Conservation (phyloP, 768 basidiomycete species). For the Kwoniella europaea region DNA sequence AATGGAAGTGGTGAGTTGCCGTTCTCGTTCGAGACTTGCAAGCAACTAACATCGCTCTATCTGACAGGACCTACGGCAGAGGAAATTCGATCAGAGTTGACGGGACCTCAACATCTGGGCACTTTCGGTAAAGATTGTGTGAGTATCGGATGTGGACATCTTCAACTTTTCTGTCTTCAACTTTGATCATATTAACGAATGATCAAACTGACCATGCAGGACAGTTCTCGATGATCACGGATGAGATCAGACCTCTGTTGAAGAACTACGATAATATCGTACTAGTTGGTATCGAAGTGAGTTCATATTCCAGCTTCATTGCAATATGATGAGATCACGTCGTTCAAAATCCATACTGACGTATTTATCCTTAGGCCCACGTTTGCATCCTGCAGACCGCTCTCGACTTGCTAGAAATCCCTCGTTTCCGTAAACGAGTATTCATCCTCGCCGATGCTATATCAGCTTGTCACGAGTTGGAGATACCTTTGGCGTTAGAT, state of each 20-base stretch:
- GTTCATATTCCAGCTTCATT: conserved; percentile 27
- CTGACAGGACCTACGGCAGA: conserved; percentile 17
- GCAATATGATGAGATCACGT: too few relatives aligned
- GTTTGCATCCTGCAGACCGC: conserved; percentile 86
- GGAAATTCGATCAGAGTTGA: conserved; percentile 9
- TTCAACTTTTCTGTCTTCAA: neutral
- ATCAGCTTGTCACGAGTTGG: conserved; percentile 78
- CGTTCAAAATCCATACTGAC: too few relatives aligned
- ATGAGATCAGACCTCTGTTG: conserved; percentile 68
- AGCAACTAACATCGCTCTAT: neutral
- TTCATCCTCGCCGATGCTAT: conserved; percentile 83
- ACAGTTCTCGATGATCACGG: conserved; percentile 80
- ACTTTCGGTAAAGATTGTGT: conserved; percentile 26
- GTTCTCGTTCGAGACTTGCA: neutral
- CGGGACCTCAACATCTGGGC: conserved; percentile 18
- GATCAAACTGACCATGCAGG: neutral
- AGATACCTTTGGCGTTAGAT: conserved; percentile 75
- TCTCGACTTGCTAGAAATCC: conserved; percentile 64
- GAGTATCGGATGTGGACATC: neutral
- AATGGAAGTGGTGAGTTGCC: conserved; percentile 23
- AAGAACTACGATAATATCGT: conserved; percentile 68
- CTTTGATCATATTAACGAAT: neutral
- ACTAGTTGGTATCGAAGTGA: conserved; percentile 85
- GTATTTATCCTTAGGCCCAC: conserved; percentile 66
- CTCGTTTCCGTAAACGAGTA: conserved; percentile 30